Evolutionary conservation across 495 filamentous ascomycete genomes (phyloP), one percentile per base, ranked within the genome.

Genomic region (Podospora bellae-mahoneyi): DNA sequence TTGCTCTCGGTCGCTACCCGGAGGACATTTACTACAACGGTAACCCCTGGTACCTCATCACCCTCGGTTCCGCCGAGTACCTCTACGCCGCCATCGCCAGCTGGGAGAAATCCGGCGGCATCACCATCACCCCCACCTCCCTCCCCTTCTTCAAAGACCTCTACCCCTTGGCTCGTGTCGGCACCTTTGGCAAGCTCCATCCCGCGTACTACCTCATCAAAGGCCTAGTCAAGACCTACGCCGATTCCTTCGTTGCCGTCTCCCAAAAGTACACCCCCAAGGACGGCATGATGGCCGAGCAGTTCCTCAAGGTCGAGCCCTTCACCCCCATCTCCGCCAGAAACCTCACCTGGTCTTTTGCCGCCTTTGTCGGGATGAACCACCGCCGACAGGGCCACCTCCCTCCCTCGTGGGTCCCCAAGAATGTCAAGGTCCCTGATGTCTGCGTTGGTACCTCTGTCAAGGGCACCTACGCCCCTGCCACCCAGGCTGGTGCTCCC

Each of bases 301-400:
- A 91, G 66, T 90, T 82, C 71, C 77, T 83, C 73, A 83, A 81
- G 61, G 68, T 74, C 16, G n/a, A 62, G 3, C 78, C 78, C 64
- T 86, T 86, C 54, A 66, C 72, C 0, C 83, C 81, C 1, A 73
- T 84, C 5, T 89, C 86, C 0, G 88, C 88, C 6, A 74, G 77
- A 2, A 81, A 88, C 69, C 76, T 90, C n/a, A 90, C 88, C 5
- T 91, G 88, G 88, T 89, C 84, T 15, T 89, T 84, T 67, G 86
- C 85, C 1, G 77, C 86, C 5, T 88, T 89, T 73, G 66, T 88
- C 34, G 85, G 84, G 7, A 85, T 85, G 65, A 80, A 83, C 19
- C 80, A 77, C n/a, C 75, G 79, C 23, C 74, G 78, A 48, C 65
- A 68, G 16, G 76, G 80, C 59, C 68, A 83, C 5, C 77, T 85